Evolutionary conservation across 805 yeast genomes (phyloP), one percentile per base, ranked within the genome.

Genomic region (fission yeast (Schizosaccharomyces pombe)): DNA sequence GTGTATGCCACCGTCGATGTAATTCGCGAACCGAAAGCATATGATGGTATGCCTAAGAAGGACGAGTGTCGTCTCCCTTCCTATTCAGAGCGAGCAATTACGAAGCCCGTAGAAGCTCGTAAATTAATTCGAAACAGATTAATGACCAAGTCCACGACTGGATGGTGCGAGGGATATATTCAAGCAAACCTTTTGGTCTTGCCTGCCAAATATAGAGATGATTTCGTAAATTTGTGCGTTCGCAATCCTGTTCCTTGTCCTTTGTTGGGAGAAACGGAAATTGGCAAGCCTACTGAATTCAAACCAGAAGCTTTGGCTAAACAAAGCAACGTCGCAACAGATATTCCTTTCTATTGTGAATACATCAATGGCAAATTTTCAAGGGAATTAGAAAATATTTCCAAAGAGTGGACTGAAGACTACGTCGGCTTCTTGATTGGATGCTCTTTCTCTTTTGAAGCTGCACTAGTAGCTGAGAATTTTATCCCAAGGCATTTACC

Each of bases 351-450:
- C 34, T 70, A 70, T 57, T 58, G 60, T 28, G 62, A 69, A 5
- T 70, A 67, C 57, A 61, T 64, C 37, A 57, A 63, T 8, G 72
- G 73, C 4, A 47, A 59, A 22, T 55, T 67, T 5, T 55, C 59
- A 14, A 52, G 56, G 26, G 31, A 22, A 9, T 43, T 29, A 6
- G 16, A 37, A 5, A 61, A 57, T 9, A 57, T 60, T 6, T 62
- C 62, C 19, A 55, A 62, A 0, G 66, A 65, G 54, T 70, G 73
- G 73, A 57, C 61, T 1, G 57, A 58, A 2, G 62, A 61, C 26
- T 65, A 69, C 56, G 67, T 69, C n/a, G 73, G 71, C 5, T 70
- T 70, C 54, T 56, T 70, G 14, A 66, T 70, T 30, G 73, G 74
- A 14, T 70, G 73, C 56, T 70, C 73, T 0, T 68, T 60, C 55